Base-by-base conservation (phyloP, 1,284 basidiomycete species). In the Ustilago vetiveriae region DNA sequence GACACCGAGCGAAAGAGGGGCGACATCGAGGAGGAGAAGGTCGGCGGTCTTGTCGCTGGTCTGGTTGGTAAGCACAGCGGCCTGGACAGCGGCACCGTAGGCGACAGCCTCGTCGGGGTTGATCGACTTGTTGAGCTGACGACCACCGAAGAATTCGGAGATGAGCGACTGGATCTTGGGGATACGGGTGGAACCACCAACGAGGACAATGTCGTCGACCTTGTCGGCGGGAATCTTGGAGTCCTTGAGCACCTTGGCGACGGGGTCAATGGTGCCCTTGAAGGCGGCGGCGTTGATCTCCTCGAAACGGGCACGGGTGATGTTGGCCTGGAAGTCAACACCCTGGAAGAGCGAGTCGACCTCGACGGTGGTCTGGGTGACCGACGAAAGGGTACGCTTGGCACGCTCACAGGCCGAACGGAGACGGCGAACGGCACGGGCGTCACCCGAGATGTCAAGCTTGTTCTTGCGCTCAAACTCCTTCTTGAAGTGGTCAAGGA, bases 151-250 rank as follows among this genome's bases (percentile, higher is more conserved):
- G 88, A 90, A 93, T 84, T 98, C 95, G 69, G 94, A 98, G 62
- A 99, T 94, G 66, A 98, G 90, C 26, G 92, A 88, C 86, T 98
- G 95, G 79, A 99, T 92, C 88, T 98, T 98, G 81, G 95, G 95
- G 84, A 99, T 99, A 89, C 96, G 95, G 76, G 96, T 98, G 55
- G 96, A 98, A 77, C 96, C 94, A 87, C 96, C 95, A 77, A 99
- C 95, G 21, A 99, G 92, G 82, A 98, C 96, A 76, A 99, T 98
- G 81, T 99, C 95, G 83, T 98, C 92, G 75, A 98, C 93, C 88
- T 97, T 97, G 83, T 94, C 91, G 74, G 91, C 90, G 76, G 92
- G 85, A 85, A 98, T 95, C 88, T 98, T 98, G 73, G 95, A 89
- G 85, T 99, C 96, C 87, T 96, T 96, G 83, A 98, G 88, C 62